A percentile compares a stretch with the other conserved stretches of the same genome.
phyloP scores from a whole-genome alignment of 1,284 basidiomycete species.

The Irpex rosettiformis region DNA sequence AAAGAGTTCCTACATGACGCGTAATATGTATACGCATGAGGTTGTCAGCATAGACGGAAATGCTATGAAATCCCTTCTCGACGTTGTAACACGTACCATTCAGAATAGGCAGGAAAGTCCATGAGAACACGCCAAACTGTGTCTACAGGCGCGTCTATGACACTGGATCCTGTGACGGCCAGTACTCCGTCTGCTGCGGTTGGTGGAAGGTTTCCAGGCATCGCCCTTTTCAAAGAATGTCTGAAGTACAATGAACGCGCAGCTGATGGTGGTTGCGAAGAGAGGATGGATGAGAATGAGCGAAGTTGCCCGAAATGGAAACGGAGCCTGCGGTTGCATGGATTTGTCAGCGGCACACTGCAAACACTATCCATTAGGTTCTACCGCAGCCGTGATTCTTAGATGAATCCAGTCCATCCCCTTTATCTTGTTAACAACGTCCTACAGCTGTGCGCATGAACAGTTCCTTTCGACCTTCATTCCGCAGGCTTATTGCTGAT shows the following conservation, averaged over 20 bases:
- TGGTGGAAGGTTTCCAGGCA: conserved; percentile 7
- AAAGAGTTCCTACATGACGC: conserved; percentile 58
- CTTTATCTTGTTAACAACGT: background rate
- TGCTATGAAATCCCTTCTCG: background rate
- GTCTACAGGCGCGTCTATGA: conserved; percentile 45
- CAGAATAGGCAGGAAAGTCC: conserved; percentile 46
- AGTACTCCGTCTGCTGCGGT: conserved; percentile 30
- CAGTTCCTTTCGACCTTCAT: background rate
- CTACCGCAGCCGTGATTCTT: background rate
- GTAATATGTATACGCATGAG: background rate
- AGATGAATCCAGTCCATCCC: no score
- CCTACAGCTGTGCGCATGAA: background rate
- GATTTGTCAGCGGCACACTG: background rate
- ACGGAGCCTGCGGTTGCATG: background rate
- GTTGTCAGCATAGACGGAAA: background rate
- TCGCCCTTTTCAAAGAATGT: background rate
- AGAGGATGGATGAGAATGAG: background rate
- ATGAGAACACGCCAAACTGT: conserved; percentile 45
- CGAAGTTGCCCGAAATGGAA: background rate
- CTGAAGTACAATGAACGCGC: background rate
- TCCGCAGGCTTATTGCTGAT: background rate
- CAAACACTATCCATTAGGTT: background rate
- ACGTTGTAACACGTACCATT: conserved; percentile 38
- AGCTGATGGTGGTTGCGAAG: background rate
- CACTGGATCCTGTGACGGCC: conserved; percentile 32